Evolutionary conservation across 768 basidiomycete species (phyloP), one percentile per base, ranked within the genome.

Genomic region (Collybiopsis confluens): DNA sequence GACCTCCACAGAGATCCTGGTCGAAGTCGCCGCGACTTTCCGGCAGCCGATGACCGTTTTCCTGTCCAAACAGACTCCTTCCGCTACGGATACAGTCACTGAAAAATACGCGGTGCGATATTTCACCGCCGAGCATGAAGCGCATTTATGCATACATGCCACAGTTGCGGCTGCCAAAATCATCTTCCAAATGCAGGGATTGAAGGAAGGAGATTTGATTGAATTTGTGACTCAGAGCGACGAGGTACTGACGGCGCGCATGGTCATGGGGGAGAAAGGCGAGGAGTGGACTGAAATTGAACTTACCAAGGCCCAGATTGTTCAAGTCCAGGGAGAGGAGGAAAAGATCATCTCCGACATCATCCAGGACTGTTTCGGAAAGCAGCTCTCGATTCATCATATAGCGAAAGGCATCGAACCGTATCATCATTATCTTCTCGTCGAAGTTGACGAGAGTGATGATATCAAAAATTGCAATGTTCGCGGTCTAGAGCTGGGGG

Each of bases 41-140:
- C 73, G 74, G 53, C 78, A 80, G 52, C 78, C 78, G 8, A 71
- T 78, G 46, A 63, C 65, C 1, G 56, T 66, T 1, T 70, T 75
- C 54, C 56, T 79, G 10, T 64, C 66, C 6, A 61, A 68, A 11
- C 24, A 59, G 53, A 3, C 61, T 60, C 18, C 58, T 59, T 6
- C 56, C 60, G 11, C 60, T 10, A 56, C 61, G 4, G 61, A 67
- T n/a, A 59, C 57, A 0, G 59, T 61, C 37, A 58, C 67, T 5
- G 65, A 64, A 1, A 61, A 64, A 8, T 73, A 70, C 52, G 54
- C 61, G 18, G 66, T 80, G 30, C 71, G 74, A 42, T 79, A 66
- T 64, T 70, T 76, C 56, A 60, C 67, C 18, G 44, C 72, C 3
- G 61, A 61, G 7, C 23, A 40, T 1, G 74, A 74, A 55, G 42